Percentiles rank a stretch among this genome's conserved stretches.
phyloP scores from a whole-genome alignment of 2,329 filamentous ascomycete genomes.

The Aspergillus candidus region DNA sequence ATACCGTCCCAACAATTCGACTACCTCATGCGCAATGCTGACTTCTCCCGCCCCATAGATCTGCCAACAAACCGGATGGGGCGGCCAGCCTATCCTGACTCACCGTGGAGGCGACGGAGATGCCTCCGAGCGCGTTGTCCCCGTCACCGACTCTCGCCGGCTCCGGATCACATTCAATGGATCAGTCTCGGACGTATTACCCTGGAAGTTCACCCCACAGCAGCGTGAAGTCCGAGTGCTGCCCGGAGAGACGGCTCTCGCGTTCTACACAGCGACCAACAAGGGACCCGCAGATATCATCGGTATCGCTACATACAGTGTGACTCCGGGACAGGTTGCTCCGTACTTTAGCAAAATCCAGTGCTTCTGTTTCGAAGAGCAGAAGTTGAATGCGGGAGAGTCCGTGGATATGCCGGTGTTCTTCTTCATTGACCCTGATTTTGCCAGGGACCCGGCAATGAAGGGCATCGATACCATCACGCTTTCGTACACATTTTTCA shows the following conservation, averaged over 20 bases:
- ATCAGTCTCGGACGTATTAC: constrained; percentile 87
- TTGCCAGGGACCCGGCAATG: constrained; percentile 89
- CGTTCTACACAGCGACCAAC: constrained; percentile 97
- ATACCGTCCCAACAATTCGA: background rate
- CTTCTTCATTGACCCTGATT: constrained; percentile 96
- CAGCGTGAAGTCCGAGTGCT: constrained; percentile 94
- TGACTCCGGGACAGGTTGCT: constrained; percentile 90
- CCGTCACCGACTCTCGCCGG: constrained; percentile 72
- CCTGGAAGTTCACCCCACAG: constrained; percentile 96
- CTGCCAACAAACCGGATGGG: constrained; percentile 62
- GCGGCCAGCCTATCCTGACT: constrained; percentile 83
- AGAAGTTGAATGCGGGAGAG: constrained; percentile 88
- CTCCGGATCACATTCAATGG: constrained; percentile 95
- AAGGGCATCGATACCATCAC: constrained; percentile 91
- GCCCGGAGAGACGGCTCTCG: constrained; percentile 91
- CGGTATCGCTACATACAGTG: constrained; percentile 94
- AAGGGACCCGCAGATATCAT: constrained; percentile 88
- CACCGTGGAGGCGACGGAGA: constrained; percentile 62
- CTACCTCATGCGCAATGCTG: background rate
- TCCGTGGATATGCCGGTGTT: constrained; percentile 99
- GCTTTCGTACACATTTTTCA: constrained; percentile 96
- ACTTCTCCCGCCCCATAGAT: constrained; percentile 30
- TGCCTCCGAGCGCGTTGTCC: constrained; percentile 68
- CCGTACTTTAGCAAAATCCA: constrained; percentile 99
- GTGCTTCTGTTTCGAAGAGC: constrained; percentile 98